Evolutionary conservation across 1,284 basidiomycete species (phyloP).

Genomic region (Moniliella sp.): DNA sequence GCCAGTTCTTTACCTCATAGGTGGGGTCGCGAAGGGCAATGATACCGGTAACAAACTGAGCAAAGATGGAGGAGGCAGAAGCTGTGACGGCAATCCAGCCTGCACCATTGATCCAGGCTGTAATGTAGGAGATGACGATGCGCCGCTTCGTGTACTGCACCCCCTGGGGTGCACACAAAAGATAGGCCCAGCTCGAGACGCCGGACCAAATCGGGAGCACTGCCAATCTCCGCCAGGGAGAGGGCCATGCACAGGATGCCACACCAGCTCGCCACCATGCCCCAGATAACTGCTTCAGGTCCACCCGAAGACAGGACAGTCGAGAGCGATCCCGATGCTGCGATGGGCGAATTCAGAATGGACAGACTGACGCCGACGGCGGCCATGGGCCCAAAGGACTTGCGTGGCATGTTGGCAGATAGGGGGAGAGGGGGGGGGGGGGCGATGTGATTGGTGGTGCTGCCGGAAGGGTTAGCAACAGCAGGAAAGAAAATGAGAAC

Average conservation of each 20-base stretch:
- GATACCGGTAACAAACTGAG: slow-evolving; percentile 33
- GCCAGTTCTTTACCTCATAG: slow-evolving; percentile 23
- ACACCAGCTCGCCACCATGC: slow-evolving; percentile 28
- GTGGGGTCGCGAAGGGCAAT: slow-evolving; percentile 31
- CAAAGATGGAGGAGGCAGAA: slow-evolving; percentile 14
- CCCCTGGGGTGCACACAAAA: slow-evolving; percentile 22
- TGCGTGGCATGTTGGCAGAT: too few relatives aligned
- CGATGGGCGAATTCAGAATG: slow-evolving; percentile 18
- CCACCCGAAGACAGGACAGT: slow-evolving; percentile 31
- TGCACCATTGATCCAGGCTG: slow-evolving; percentile 17
- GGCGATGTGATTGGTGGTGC: too few relatives aligned
- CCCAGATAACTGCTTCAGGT: slow-evolving; percentile 34
- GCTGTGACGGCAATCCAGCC: slow-evolving; percentile 35
- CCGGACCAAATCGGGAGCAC: slow-evolving; percentile 20
- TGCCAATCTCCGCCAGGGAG: slow-evolving; percentile 30
- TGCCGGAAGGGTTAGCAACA: too few relatives aligned
- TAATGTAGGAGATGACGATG: slow-evolving; percentile 20
- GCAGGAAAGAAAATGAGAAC: too few relatives aligned
- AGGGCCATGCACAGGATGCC: slow-evolving; percentile 32
- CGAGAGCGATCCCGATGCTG: slow-evolving; percentile 19
- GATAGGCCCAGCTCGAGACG: slow-evolving; percentile 36
- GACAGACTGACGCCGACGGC: slow-evolving; percentile 12
- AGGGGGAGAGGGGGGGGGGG: too few relatives aligned
- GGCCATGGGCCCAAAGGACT: slow-evolving; percentile 7
- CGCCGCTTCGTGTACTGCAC: slow-evolving; percentile 15